These are phyloP conservation scores for Agrocybe pediades DNA, from an alignment of 768 basidiomycete genomes.

Conservation along the genomic window DNA sequence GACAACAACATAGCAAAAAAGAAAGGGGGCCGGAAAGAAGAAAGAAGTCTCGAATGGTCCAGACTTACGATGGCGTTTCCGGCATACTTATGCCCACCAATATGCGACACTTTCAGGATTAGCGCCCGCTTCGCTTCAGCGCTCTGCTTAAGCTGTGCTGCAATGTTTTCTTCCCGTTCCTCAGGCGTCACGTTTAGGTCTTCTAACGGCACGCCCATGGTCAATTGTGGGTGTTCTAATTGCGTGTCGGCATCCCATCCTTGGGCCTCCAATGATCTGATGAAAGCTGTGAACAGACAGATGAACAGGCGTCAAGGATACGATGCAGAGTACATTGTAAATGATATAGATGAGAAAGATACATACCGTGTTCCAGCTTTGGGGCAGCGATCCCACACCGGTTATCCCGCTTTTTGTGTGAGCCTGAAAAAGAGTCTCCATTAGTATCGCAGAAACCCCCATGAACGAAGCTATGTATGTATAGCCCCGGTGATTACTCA, in stretches of 20 bases:
- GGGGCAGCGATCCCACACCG: constrained; percentile 88
- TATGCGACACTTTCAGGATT: constrained; percentile 85
- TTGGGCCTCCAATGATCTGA: constrained; percentile 58
- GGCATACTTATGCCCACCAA: constrained; percentile 92
- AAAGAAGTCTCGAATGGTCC: constrained; percentile 4
- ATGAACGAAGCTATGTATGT: background rate
- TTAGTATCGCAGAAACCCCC: background rate
- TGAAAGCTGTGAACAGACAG: constrained; percentile 51
- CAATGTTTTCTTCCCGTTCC: constrained; percentile 59
- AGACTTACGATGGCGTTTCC: constrained; percentile 85
- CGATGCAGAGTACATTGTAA: background rate
- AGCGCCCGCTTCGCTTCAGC: constrained; percentile 67
- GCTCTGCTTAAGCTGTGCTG: constrained; percentile 52
- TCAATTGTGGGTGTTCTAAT: constrained; percentile 56
- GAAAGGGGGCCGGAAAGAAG: background rate
- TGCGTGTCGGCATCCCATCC: constrained; percentile 81
- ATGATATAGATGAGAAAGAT: constrained; percentile 19
- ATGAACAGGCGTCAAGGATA: constrained; percentile 6
- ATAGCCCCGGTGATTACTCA: constrained; percentile 38
- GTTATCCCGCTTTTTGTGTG: constrained; percentile 92
- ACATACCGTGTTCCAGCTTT: constrained; percentile 72
- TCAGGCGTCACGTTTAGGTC: constrained; percentile 51
- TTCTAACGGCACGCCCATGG: constrained; percentile 60
- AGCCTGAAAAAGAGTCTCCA: constrained; percentile 55
- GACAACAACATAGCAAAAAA: background rate